Percentiles rank a stretch among this genome's conserved stretches.
These are phyloP conservation scores for Porcisia hertigi DNA, from an alignment of 208 protist genomes.

Conservation along the genomic window DNA sequence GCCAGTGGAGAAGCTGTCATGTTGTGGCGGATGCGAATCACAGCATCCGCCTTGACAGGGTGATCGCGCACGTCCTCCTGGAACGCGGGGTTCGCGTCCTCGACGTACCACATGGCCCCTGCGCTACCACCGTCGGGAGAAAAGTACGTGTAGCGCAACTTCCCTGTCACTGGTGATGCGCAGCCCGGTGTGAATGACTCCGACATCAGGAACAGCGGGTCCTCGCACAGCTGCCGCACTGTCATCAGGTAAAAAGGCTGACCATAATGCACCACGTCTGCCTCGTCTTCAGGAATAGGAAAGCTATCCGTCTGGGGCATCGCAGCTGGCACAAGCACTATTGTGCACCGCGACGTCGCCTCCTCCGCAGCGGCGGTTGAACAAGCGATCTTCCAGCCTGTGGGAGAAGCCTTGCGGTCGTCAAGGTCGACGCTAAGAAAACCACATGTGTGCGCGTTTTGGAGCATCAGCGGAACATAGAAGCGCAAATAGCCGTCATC, in stretches of 20 bases:
- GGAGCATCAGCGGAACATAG: conserved; percentile 80
- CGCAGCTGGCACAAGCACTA: conserved; percentile 70
- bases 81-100: conserved; percentile 77
- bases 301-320: conserved; percentile 73
- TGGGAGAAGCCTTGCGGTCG: conserved; percentile 50
- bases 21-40: conserved; percentile 77
- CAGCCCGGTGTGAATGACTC: conserved; percentile 62
- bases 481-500: conserved; percentile 77
- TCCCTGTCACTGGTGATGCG: conserved; percentile 65
- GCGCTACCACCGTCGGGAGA: conserved; percentile 73
- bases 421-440: conserved; percentile 87
- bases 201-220: conserved; percentile 79
- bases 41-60: conserved; percentile 71
- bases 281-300: conserved; percentile 70
- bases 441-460: conserved; percentile 74
- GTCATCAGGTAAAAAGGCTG: conserved; percentile 89
- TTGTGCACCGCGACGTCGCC: conserved; percentile 70
- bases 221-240: conserved; percentile 62
- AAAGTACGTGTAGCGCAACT: conserved; percentile 84
- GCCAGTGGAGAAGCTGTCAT: conserved; percentile 76
- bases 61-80: conserved; percentile 86
- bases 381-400: conserved; percentile 69
- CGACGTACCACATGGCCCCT: conserved; percentile 72
- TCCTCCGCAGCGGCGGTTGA: conserved; percentile 56
- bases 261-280: conserved; percentile 88